Evolutionary conservation across 2,329 filamentous ascomycete species (phyloP).

Genomic region (Didymella pinodella): DNA sequence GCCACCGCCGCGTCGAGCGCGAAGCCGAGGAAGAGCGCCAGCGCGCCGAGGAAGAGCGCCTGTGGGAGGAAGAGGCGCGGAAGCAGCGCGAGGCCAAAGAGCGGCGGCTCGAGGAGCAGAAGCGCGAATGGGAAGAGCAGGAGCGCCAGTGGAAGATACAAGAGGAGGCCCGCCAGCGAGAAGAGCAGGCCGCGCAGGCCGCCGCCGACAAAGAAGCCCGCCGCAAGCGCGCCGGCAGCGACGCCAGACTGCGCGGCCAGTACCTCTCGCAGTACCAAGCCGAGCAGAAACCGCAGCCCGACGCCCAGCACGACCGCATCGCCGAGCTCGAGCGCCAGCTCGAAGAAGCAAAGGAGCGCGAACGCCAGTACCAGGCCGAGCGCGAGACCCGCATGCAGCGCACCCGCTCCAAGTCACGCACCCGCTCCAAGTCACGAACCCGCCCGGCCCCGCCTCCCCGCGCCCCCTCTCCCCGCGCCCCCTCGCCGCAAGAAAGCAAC

Average conservation of each 20-base stretch:
- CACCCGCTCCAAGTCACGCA: slow-evolving; percentile 48
- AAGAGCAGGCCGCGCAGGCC: slow-evolving; percentile 77
- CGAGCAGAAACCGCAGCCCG: slow-evolving; percentile 61
- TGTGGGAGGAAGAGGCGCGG: slow-evolving; percentile 71
- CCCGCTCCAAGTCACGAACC: slow-evolving; percentile 47
- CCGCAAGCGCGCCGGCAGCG: slow-evolving; percentile 66
- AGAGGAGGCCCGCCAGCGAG: slow-evolving; percentile 73
- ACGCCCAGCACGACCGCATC: slow-evolving; percentile 68
- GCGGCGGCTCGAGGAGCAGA: slow-evolving; percentile 70
- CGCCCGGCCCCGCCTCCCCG: slow-evolving; percentile 47
- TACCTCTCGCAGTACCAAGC: slow-evolving; percentile 87
- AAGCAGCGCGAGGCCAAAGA: slow-evolving; percentile 67
- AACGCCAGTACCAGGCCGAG: slow-evolving; percentile 69
- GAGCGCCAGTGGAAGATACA: slow-evolving; percentile 79
- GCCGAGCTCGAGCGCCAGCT: slow-evolving; percentile 80
- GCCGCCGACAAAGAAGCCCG: slow-evolving; percentile 72
- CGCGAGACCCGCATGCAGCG: slow-evolving; percentile 60
- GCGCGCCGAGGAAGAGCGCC: slow-evolving; percentile 68
- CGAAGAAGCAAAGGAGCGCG: slow-evolving; percentile 71
- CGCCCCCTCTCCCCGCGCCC: slow-evolving; percentile 51
- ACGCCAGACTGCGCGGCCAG: slow-evolving; percentile 78
- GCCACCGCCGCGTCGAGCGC: slow-evolving; percentile 57
- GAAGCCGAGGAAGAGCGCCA: slow-evolving; percentile 70
- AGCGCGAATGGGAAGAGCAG: slow-evolving; percentile 78
- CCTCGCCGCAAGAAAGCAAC: slow-evolving; percentile 60